Conservation (phyloP, 2,329 filamentous ascomycete species). For the Colletotrichum sp. region DNA sequence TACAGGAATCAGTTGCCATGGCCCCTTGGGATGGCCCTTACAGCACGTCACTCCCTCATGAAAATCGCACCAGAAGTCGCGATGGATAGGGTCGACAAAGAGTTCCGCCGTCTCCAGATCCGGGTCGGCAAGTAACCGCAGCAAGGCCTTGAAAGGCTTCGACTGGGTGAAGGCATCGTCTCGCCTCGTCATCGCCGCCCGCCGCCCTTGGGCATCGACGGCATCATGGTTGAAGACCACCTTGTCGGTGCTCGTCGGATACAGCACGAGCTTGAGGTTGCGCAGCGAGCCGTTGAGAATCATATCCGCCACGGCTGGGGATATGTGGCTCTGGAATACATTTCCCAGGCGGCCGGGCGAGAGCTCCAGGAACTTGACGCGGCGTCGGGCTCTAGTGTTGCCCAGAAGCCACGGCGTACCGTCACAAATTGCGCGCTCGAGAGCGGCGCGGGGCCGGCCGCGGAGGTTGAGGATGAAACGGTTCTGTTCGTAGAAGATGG, state of each 20-base stretch:
- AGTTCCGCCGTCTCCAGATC: conserved; percentile 46
- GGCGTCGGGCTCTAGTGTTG: conserved; percentile 20
- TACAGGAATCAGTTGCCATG: conserved; percentile 29
- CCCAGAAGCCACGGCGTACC: conserved; percentile 10
- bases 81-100: conserved; percentile 39
- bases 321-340: conserved; percentile 17
- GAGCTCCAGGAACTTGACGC: conserved; percentile 24
- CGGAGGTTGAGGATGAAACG: conserved; percentile 27
- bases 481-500: conserved; percentile 32
- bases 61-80: conserved; percentile 46
- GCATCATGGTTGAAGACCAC: neutral
- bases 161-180: conserved; percentile 18
- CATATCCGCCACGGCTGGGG: conserved; percentile 29
- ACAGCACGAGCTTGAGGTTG: conserved; percentile 25
- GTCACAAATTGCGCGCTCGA: conserved; percentile 11
- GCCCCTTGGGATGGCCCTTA: neutral
- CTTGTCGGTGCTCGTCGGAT: conserved; percentile 9
- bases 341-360: conserved; percentile 25
- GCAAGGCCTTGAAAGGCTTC: conserved; percentile 30
- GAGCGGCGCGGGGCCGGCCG: neutral
- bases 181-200: conserved; percentile 7
- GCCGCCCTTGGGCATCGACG: conserved; percentile 7
- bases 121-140: conserved; percentile 49
- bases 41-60: conserved; percentile 31
- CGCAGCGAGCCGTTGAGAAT: conserved; percentile 28